Conservation (phyloP, 106 monocot species). For the Dendrobium catenatum region DNA sequence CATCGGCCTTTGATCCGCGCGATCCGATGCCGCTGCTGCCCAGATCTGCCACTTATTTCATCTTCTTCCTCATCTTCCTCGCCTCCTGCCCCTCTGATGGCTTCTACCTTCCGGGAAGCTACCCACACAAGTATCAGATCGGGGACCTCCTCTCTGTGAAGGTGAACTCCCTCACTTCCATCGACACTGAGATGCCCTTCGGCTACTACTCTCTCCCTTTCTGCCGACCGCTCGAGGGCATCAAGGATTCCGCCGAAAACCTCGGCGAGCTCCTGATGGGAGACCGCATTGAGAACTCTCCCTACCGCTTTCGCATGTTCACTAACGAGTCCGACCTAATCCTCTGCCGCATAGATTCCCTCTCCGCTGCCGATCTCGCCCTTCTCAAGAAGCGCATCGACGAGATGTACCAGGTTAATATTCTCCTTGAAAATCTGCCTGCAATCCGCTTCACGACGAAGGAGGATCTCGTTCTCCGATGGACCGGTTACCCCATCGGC, state of each 20-base stretch:
- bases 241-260: conserved; percentile 26
- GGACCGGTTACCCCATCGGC: conserved; percentile 43
- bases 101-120: conserved; percentile 60
- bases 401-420: conserved; percentile 43
- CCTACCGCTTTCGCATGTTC: conserved; percentile 62
- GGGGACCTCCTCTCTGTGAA: conserved; percentile 25
- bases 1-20: background rate
- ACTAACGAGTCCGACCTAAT: conserved; percentile 55
- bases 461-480: conserved; percentile 21
- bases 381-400: conserved; percentile 47
- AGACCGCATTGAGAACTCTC: conserved; percentile 55
- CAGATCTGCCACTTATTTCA: background rate
- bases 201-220: conserved; percentile 34
- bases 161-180: conserved; percentile 51
- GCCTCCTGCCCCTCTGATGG: conserved; percentile 6
- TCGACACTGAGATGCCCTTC: conserved; percentile 44
- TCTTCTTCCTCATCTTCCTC: conserved; percentile 8
- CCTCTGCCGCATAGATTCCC: conserved; percentile 36
- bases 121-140: conserved; percentile 31
- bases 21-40: conserved; percentile 4
- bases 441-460: conserved; percentile 31
- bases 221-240: conserved; percentile 12
- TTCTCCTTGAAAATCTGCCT: conserved; percentile 48
- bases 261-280: conserved; percentile 55
- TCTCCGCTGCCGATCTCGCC: conserved; percentile 24